Evolutionary conservation across 176 grass and related monocot genomes (phyloP), one percentile per base, ranked within the genome.

Genomic region (Rhynchospora tenuis): DNA sequence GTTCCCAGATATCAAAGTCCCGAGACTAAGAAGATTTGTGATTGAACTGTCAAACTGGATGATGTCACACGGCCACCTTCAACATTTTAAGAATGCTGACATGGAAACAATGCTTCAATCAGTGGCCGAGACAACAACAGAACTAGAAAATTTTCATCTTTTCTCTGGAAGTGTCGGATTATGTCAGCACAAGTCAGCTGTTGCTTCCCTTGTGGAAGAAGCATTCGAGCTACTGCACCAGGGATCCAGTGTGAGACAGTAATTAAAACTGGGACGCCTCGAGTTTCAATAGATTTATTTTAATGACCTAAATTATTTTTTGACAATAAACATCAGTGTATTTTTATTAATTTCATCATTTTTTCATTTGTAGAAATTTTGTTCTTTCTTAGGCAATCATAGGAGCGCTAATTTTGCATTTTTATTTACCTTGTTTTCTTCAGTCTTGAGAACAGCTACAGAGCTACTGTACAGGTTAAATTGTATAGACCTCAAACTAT

Each of bases 91-190:
- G 16, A 78, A 52, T 8, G 47, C 59, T 22, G 90, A 83, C 46
- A 91, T 92, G 83, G 26, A 7, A 10, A 55, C 1, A 8, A 67
- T 77, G 70, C 86, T 95, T 15, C 31, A 79, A 33, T 67, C 82
- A 22, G 86, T 91, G 78, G 90, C 83, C 19, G 90, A 95, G 82
- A 92, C 84, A 1, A 92, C 88, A 71, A 85, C 93, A 61, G 86
- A 95, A 52, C 82, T 95, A 0, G 93, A 95, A 83, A 89, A 87
- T 83, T 95, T 92, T 79, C 90, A 91, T 87, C 81, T 92, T 60
- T 95, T 91, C 83, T 92, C 90, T 72, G 93, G 90, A 23, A 89
- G 88, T 72, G 86, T 69, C 0, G 93, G 93, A 44, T 27, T 95
- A 44, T 77, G 73, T 81, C 79, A 87, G 27, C 88, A 95, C 64